Evolutionary conservation across 2,329 filamentous ascomycete genomes (phyloP), one percentile per base, ranked within the genome.

Genomic region (Colletotrichum melonis): DNA sequence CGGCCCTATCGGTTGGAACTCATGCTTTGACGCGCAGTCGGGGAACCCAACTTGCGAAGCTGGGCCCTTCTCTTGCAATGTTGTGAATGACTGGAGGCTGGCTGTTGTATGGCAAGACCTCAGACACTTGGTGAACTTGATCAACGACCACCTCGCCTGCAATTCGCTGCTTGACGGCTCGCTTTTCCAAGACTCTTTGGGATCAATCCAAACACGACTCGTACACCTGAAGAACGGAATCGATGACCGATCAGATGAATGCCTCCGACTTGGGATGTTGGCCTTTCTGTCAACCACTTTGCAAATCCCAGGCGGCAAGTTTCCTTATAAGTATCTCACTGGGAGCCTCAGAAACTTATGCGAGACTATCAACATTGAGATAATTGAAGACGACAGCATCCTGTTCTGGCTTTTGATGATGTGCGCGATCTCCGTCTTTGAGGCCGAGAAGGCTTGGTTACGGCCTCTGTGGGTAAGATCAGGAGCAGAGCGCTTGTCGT

Each of bases 321-420:
- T 58, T 22, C 64, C 64, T 19, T 67, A 52, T n/a, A n/a, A 49
- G 9, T 59, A 59, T 49, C 64, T 59, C 38, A 30, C 28, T 22
- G 30, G 14, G 3, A 14, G n/a, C 2, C 57, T 67, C 5, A 55
- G n/a, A 9, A 52, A 5, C 12, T 26, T 42, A 19, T 59, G 64
- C 19, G 16, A 49, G 19, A n/a, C 42, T 49, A n/a, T 4, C 42
- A 3, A 4, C 42, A 9, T 9, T 28, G 16, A 12, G 32, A 60
- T 16, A 5, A 14, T 28, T 12, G 32, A 1, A 28, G 16, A 46
- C 5, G 26, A 59, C 6, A 4, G 14, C 6, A 19, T 56, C 3
- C 22, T 46, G 14, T 35, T 68, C 24, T 63, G 66, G 57, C 22
- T 68, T 16, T 32, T 46, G 30, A 38, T 63, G 42, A 4, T 68